Evolutionary conservation across 148 eudicot species (phyloP).

Genomic region (Bassia scoparia): DNA sequence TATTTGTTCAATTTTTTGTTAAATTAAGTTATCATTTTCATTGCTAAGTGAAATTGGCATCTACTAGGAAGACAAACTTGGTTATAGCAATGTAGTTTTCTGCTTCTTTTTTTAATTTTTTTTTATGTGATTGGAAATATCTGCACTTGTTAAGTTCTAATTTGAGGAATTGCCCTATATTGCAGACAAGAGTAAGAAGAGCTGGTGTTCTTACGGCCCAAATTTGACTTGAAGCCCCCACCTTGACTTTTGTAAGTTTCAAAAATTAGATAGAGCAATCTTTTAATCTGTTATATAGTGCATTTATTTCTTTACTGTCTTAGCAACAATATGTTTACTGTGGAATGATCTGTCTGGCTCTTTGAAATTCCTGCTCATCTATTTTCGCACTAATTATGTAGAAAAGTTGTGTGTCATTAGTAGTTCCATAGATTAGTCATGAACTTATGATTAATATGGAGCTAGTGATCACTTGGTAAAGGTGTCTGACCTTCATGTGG

Average conservation of each 20-base stretch:
- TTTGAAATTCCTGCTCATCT: not conserved
- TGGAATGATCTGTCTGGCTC: not conserved
- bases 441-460: too few species aligned
- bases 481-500: too few species aligned
- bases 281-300: constrained; percentile 3
- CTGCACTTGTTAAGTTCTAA: not conserved
- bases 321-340: not conserved
- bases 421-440: too few species aligned
- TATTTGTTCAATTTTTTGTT: not conserved
- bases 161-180: not conserved
- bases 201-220: constrained; percentile 46
- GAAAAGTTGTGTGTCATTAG: too few species aligned
- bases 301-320: not conserved
- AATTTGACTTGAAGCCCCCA: constrained; percentile 71
- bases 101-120: not conserved
- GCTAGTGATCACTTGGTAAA: too few species aligned
- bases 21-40: not conserved
- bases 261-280: not conserved
- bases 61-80: not conserved
- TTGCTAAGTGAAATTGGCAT: not conserved
- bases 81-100: not conserved
- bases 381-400: too few species aligned
- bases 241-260: constrained; percentile 70
- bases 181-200: constrained; percentile 44
- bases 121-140: too few species aligned